Conservation (phyloP, 805 yeast species). For the Priceomyces fermenticarens region DNA sequence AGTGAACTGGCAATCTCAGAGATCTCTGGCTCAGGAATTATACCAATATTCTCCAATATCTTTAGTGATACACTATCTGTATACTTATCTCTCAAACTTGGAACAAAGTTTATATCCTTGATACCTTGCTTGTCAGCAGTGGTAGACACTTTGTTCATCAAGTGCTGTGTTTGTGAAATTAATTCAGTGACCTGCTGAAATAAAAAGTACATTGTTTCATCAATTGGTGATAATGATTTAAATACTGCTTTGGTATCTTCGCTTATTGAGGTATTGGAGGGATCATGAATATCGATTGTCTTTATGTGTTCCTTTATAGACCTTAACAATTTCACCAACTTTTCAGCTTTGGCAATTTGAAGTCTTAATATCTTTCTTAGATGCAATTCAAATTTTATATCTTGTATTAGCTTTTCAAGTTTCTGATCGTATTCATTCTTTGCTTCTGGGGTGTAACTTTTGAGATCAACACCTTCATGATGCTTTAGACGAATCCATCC, state of each 20-base stretch:
- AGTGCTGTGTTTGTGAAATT: constrained; percentile 23
- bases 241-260: constrained; percentile 22
- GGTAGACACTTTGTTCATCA: constrained; percentile 22
- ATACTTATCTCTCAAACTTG: constrained; percentile 37
- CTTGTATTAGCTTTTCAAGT: constrained; percentile 30
- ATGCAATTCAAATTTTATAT: constrained; percentile 42
- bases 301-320: constrained; percentile 27
- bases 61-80: constrained; percentile 36
- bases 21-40: background rate
- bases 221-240: constrained; percentile 41
- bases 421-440: constrained; percentile 23
- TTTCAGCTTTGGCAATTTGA: constrained; percentile 37
- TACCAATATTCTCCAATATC: constrained; percentile 24
- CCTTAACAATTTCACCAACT: constrained; percentile 29
- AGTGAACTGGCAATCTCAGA: background rate
- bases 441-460: constrained; percentile 1
- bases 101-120: constrained; percentile 22
- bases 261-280: constrained; percentile 13
- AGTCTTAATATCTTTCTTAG: constrained; percentile 39
- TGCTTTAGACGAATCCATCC: constrained; percentile 71
- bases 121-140: constrained; percentile 20
- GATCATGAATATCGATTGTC: constrained; percentile 19
- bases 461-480: constrained; percentile 51
- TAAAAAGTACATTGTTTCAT: constrained; percentile 45
- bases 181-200: constrained; percentile 42